Evolutionary conservation across 2,329 filamentous ascomycete species (phyloP), one percentile per base, ranked within the genome.

Genomic region (Clonostachys chloroleuca): DNA sequence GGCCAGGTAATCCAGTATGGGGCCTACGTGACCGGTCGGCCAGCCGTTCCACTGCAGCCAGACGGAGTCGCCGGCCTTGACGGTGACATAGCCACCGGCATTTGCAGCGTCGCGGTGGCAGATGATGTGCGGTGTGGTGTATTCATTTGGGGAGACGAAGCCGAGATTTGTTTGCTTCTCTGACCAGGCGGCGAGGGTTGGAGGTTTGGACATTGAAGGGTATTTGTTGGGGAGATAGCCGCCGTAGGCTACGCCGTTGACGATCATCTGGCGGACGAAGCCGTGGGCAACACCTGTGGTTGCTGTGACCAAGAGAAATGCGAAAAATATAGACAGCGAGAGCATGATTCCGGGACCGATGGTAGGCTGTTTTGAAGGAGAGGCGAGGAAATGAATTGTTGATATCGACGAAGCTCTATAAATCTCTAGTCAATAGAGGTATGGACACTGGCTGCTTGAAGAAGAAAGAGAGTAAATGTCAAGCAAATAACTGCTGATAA

Each of bases 1-100:
- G 51, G 82, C 82, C 24, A 84, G 65, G 69, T 84, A 85, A 61
- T 75, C 75, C 53, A 85, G 71, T 57, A 84, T 75, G 30, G 81
- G 81, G 5, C 75, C 67, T 44, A 63, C 48, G 59, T 74, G 70
- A 34, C 56, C 59, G 9, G 59, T 61, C 47, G 68, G 65, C 69
- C 68, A 72, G 24, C 47, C 52, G 42, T 57, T 62, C 69, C 69
- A 72, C 49, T 63, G 56, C 52, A 71, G 56, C 42, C 52, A 62
- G 50, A 72, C 57, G 46, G 55, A 59, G 54, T 59, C 59, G 41
- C 69, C 69, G 43, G 68, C 68, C 5, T 57, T 47, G 41, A 70
- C 63, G n/a, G 54, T 55, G 44, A 63, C 67, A 44, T 62, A 57
- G 52, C 59, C 55, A 43, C 59, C 55, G 12, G 62, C 72, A 16